Evolutionary conservation across 495 filamentous ascomycete genomes (phyloP).

Genomic region (Collariella sp.): DNA sequence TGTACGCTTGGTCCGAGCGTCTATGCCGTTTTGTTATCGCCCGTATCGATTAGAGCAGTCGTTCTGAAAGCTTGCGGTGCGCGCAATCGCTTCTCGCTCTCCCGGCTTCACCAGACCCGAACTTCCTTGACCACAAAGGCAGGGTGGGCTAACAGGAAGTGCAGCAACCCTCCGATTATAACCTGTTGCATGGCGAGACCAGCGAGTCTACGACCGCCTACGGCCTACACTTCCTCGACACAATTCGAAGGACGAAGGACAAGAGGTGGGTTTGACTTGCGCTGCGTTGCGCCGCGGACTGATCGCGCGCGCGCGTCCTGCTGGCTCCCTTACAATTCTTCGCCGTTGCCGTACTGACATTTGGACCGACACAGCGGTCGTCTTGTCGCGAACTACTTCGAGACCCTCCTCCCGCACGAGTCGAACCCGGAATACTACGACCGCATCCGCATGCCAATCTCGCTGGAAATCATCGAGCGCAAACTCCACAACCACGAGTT

Average conservation of each 20-base stretch:
- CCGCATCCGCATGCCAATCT: slow-evolving; percentile 62
- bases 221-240: slow-evolving; percentile 57
- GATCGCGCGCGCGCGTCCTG: background rate
- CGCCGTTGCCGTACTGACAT: slow-evolving; percentile 5
- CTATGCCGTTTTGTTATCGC: background rate
- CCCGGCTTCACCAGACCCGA: no score
- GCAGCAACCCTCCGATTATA: slow-evolving; percentile 26
- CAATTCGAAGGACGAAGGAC: slow-evolving; percentile 57
- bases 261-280: slow-evolving; percentile 49
- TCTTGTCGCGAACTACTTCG: slow-evolving; percentile 61
- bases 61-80: no score
- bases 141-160: slow-evolving; percentile 13
- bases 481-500: slow-evolving; percentile 59
- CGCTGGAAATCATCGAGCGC: slow-evolving; percentile 63
- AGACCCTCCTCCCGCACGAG: slow-evolving; percentile 54
- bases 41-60: background rate
- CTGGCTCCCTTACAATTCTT: background rate
- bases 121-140: background rate
- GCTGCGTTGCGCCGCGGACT: background rate
- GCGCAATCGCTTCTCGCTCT: no score
- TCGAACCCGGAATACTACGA: slow-evolving; percentile 65
- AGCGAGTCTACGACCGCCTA: slow-evolving; percentile 54
- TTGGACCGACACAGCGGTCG: slow-evolving; percentile 50
- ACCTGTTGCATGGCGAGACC: slow-evolving; percentile 45
- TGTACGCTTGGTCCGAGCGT: background rate